These are phyloP conservation scores for Acanthamoeba healyi DNA, from an alignment of 208 protist genomes.

Conservation along the genomic window DNA sequence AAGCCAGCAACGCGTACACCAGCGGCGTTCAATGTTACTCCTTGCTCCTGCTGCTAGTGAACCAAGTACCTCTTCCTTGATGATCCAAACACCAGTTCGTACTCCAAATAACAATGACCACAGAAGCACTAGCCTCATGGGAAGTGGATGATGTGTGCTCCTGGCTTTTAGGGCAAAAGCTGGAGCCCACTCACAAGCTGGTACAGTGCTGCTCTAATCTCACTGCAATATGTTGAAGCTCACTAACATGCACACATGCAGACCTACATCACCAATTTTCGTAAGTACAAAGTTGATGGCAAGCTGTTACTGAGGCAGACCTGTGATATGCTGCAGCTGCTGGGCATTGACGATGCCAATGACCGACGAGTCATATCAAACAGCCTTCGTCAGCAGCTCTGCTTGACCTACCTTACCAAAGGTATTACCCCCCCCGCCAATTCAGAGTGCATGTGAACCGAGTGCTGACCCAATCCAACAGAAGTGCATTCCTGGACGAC, in stretches of 20 bases:
- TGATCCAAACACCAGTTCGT: not conserved
- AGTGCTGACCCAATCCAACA: not conserved
- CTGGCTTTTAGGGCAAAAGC: slow-evolving; percentile 32
- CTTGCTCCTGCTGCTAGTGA: too few relatives aligned
- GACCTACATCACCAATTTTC: not conserved
- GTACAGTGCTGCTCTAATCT: not conserved
- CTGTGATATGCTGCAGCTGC: not conserved
- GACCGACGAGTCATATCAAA: not conserved
- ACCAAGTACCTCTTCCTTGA: too few relatives aligned
- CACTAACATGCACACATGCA: not conserved
- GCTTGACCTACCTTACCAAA: slow-evolving; percentile 8
- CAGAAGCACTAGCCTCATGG: not conserved
- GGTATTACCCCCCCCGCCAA: not conserved
- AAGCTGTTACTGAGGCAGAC: not conserved
- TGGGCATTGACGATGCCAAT: not conserved
- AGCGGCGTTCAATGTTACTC: too few relatives aligned
- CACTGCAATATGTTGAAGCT: too few relatives aligned
- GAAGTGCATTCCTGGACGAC: not conserved
- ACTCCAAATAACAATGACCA: too few relatives aligned
- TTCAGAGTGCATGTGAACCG: too few relatives aligned
- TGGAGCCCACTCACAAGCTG: slow-evolving; percentile 3
- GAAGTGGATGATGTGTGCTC: slow-evolving; percentile 57
- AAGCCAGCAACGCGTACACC: too few relatives aligned
- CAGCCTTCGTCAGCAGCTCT: slow-evolving; percentile 7
- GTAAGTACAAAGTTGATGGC: slow-evolving; percentile 5